Conservation (phyloP, 1,284 basidiomycete genomes). For the Rhodotorula sp. region DNA sequence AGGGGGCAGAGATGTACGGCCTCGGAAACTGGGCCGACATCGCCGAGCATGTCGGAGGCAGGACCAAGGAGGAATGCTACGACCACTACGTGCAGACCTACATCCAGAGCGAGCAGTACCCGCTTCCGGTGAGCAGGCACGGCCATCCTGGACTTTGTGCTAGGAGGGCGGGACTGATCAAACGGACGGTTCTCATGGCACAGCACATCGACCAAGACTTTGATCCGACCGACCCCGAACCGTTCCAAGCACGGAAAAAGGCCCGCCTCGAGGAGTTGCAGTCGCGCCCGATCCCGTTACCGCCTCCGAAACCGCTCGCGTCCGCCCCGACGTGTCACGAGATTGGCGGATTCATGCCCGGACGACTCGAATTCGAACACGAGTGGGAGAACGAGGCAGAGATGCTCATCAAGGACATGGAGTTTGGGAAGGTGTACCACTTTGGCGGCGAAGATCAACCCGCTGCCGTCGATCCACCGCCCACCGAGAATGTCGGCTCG, state of each 20-base stretch:
- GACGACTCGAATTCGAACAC: slow-evolving; percentile 88
- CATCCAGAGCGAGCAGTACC: slow-evolving; percentile 73
- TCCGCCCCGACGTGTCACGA: slow-evolving; percentile 94
- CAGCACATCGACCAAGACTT: slow-evolving; percentile 65
- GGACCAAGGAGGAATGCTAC: slow-evolving; percentile 92
- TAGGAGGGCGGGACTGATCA: not conserved
- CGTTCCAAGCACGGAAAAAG: slow-evolving; percentile 84
- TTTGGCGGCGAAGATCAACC: slow-evolving; percentile 83
- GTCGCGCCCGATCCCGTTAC: slow-evolving; percentile 52
- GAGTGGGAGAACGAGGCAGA: slow-evolving; percentile 92
- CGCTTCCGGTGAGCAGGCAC: slow-evolving; percentile 61
- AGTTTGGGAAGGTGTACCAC: slow-evolving; percentile 82
- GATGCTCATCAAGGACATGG: slow-evolving; percentile 90
- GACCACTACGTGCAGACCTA: slow-evolving; percentile 84
- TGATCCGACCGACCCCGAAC: slow-evolving; percentile 65
- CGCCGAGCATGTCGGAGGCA: slow-evolving; percentile 82
- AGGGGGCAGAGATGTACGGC: slow-evolving; percentile 84
- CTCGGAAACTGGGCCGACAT: slow-evolving; percentile 98
- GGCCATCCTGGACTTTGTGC: not conserved
- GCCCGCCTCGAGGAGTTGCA: slow-evolving; percentile 68
- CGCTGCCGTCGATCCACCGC: slow-evolving; percentile 29
- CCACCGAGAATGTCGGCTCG: slow-evolving; percentile 1
- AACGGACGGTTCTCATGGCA: too few species aligned
- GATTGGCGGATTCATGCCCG: slow-evolving; percentile 89
- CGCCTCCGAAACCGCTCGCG: slow-evolving; percentile 66